A percentile compares a stretch with the other conserved stretches of the same genome.
phyloP scores from a whole-genome alignment of 2,329 filamentous ascomycete genomes.

The Fusarium sp. region DNA sequence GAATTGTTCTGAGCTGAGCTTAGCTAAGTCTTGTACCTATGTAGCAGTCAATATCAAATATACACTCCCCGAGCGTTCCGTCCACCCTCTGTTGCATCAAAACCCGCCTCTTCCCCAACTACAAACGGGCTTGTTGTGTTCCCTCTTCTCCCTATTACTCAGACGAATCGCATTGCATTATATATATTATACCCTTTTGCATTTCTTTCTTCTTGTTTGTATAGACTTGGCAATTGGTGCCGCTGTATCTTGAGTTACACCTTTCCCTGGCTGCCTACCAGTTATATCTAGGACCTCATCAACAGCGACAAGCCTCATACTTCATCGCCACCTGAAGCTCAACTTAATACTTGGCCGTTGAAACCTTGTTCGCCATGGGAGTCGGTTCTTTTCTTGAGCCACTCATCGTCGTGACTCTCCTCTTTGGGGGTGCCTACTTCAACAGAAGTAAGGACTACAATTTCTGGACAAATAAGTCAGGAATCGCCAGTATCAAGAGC shows the following conservation, averaged over 20 bases:
- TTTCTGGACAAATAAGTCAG: conserved; percentile 38
- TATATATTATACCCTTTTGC: background rate
- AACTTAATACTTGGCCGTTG: background rate
- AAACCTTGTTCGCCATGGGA: conserved; percentile 45
- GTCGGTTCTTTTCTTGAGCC: conserved; percentile 55
- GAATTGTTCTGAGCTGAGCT: background rate
- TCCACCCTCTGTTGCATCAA: conserved; percentile 13
- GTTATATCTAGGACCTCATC: background rate
- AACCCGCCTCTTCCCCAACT: conserved; percentile 10
- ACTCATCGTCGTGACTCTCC: conserved; percentile 53
- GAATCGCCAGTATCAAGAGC: conserved; percentile 29
- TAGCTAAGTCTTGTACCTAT: background rate
- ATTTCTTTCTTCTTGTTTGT: background rate
- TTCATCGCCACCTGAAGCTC: background rate
- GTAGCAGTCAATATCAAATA: conserved; percentile 8
- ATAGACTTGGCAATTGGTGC: background rate
- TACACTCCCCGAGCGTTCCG: conserved; percentile 19
- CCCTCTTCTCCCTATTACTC: background rate
- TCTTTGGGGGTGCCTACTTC: conserved; percentile 57
- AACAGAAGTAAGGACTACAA: conserved; percentile 54
- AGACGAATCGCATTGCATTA: background rate
- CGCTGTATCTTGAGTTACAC: background rate
- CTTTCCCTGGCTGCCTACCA: background rate
- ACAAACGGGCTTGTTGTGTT: background rate
- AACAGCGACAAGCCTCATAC: background rate